Evolutionary conservation across 805 yeast species (phyloP).

Genomic region (Isabelozyma gotoi): DNA sequence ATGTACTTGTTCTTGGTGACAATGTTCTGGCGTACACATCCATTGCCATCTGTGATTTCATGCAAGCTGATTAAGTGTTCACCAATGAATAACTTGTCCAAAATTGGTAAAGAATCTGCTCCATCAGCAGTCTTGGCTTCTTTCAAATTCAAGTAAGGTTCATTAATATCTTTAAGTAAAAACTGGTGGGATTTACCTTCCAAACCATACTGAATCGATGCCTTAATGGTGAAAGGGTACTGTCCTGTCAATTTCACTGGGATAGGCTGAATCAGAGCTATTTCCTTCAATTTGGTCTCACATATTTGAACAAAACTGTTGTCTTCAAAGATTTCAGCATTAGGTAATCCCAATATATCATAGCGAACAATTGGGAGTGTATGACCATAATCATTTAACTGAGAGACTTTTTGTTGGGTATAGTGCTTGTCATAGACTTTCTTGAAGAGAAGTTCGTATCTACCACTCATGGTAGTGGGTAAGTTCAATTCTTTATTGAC

Average conservation of each 20-base stretch:
- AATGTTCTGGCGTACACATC: conserved; percentile 56
- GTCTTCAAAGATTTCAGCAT: conserved; percentile 46
- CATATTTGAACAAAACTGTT: conserved; percentile 50
- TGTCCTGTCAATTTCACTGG: conserved; percentile 56
- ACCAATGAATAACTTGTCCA: conserved; percentile 63
- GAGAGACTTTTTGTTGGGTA: conserved; percentile 28
- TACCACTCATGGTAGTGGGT: conserved; percentile 51
- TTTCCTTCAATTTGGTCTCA: conserved; percentile 28
- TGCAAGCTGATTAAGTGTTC: conserved; percentile 60
- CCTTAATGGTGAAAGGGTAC: conserved; percentile 60
- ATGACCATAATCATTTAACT: conserved; percentile 2
- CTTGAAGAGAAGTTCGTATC: conserved; percentile 57
- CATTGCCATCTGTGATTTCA: conserved; percentile 64
- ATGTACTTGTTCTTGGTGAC: conserved; percentile 38
- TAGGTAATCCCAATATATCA: conserved; percentile 62
- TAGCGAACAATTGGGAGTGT: conserved; percentile 23
- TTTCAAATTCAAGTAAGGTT: conserved; percentile 11
- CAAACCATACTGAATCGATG: conserved; percentile 59
- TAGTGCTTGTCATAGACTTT: conserved; percentile 69
- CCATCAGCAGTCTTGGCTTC: conserved; percentile 28
- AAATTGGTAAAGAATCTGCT: conserved; percentile 45
- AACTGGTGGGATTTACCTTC: conserved; percentile 53
- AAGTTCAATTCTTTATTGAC: conserved; percentile 32
- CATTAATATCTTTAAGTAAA: conserved; percentile 44
- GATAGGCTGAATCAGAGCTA: conserved; percentile 38